Evolutionary conservation across 768 basidiomycete genomes (phyloP).

Genomic region (Chlorophyllum brunneum): DNA sequence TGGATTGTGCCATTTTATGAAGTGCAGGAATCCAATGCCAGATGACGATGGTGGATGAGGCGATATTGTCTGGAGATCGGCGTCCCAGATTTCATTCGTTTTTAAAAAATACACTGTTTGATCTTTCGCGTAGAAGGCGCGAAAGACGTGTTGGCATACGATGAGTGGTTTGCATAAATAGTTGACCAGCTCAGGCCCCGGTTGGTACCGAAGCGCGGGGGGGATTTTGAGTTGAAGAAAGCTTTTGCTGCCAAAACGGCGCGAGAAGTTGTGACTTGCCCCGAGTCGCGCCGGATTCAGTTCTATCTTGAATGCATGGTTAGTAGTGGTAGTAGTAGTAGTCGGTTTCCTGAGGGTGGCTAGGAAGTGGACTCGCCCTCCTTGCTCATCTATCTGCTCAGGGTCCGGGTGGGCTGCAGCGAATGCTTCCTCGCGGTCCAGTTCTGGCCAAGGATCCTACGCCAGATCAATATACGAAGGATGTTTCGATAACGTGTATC

Average conservation of each 20-base stretch:
- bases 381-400: constrained; percentile 20
- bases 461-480: background rate
- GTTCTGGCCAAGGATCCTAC: constrained; percentile 60
- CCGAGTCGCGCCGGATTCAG: constrained; percentile 50
- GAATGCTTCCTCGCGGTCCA: constrained; percentile 55
- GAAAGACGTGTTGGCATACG: constrained; percentile 50
- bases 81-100: constrained; percentile 42
- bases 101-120: constrained; percentile 48
- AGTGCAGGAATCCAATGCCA: constrained; percentile 39
- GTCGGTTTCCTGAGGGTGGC: constrained; percentile 37
- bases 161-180: constrained; percentile 50
- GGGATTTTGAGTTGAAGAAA: constrained; percentile 50
- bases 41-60: constrained; percentile 16
- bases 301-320: constrained; percentile 26
- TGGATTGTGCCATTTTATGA: constrained; percentile 55
- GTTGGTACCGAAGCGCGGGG: constrained; percentile 26
- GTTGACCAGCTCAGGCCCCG: constrained; percentile 25
- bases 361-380: constrained; percentile 55
- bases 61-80: constrained; percentile 13
- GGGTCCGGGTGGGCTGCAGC: constrained; percentile 28
- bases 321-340: no score
- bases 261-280: constrained; percentile 51
- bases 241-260: constrained; percentile 61
- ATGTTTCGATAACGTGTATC: no score
- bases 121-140: constrained; percentile 62